phyloP scores from a whole-genome alignment of 257 asterid genomes.

The Solanum stenotomum region DNA sequence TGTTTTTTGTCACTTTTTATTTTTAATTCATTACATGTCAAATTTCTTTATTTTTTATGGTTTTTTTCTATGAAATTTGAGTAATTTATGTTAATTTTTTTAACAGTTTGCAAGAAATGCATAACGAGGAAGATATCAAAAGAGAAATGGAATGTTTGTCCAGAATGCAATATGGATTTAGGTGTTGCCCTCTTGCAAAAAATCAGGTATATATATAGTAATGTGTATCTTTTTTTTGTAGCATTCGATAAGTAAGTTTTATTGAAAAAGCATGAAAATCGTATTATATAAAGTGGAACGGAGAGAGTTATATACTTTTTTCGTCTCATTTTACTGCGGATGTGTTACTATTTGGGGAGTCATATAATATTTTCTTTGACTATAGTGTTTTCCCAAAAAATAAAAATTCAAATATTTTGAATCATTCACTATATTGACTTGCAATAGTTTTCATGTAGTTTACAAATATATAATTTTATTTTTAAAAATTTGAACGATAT shows the following conservation, averaged over 20 bases:
- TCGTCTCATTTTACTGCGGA: background rate
- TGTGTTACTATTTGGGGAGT: background rate
- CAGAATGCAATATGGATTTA: constrained; percentile 37
- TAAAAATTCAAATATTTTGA: background rate
- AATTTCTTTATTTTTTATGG: background rate
- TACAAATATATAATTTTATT: background rate
- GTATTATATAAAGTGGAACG: background rate
- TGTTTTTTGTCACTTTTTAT: background rate
- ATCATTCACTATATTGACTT: background rate
- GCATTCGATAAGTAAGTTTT: background rate
- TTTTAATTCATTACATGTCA: background rate
- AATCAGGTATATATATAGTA: constrained; percentile 26
- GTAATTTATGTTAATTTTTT: background rate
- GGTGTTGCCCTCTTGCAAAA: constrained; percentile 54
- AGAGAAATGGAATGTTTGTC: constrained; percentile 41
- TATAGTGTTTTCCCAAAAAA: too few species aligned
- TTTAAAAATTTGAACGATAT: background rate
- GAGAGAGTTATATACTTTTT: background rate
- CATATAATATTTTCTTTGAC: background rate
- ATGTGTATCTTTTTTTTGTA: background rate
- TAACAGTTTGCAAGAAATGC: constrained; percentile 56
- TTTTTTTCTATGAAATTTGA: background rate
- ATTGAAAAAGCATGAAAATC: background rate
- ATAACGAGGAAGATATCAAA: constrained; percentile 34
- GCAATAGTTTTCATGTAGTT: background rate